A percentile compares a stretch with the other conserved stretches of the same genome.
These are phyloP conservation scores for Bipolaris bicolor DNA, from an alignment of 2,329 filamentous ascomycete genomes.

Conservation along the genomic window DNA sequence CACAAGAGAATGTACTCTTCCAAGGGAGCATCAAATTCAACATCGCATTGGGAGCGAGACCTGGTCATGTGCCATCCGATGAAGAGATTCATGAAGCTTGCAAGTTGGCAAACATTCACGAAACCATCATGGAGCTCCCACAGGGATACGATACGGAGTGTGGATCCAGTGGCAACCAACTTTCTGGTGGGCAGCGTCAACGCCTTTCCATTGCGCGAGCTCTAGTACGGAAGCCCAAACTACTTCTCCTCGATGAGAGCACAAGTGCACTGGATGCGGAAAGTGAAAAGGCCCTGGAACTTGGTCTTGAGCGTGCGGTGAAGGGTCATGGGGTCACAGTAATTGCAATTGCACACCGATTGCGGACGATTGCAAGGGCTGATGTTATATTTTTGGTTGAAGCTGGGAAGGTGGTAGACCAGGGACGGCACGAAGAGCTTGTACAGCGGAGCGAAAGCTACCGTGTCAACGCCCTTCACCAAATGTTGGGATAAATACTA, in stretches of 20 bases:
- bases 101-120: slow-evolving; percentile 72
- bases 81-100: slow-evolving; percentile 71
- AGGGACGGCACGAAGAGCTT: slow-evolving; percentile 58
- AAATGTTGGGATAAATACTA: slow-evolving; percentile 50
- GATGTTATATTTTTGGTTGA: slow-evolving; percentile 57
- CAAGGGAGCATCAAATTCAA: slow-evolving; percentile 58
- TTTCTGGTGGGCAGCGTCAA: slow-evolving; percentile 54
- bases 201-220: slow-evolving; percentile 53
- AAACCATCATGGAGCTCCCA: slow-evolving; percentile 67
- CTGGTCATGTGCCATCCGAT: slow-evolving; percentile 61
- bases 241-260: slow-evolving; percentile 52
- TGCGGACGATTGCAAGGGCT: slow-evolving; percentile 51
- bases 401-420: slow-evolving; percentile 55
- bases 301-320: slow-evolving; percentile 48
- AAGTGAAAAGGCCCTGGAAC: slow-evolving; percentile 50
- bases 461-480: slow-evolving; percentile 57
- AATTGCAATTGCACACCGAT: slow-evolving; percentile 54
- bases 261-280: slow-evolving; percentile 54
- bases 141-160: slow-evolving; percentile 68
- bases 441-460: slow-evolving; percentile 58
- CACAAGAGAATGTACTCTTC: slow-evolving; percentile 57
- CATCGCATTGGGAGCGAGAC: slow-evolving; percentile 56
- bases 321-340: slow-evolving; percentile 48
- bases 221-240: slow-evolving; percentile 50
- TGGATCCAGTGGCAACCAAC: slow-evolving; percentile 49